Evolutionary conservation across 2,329 filamentous ascomycete genomes (phyloP).

Genomic region (Stenocarpella maydis): DNA sequence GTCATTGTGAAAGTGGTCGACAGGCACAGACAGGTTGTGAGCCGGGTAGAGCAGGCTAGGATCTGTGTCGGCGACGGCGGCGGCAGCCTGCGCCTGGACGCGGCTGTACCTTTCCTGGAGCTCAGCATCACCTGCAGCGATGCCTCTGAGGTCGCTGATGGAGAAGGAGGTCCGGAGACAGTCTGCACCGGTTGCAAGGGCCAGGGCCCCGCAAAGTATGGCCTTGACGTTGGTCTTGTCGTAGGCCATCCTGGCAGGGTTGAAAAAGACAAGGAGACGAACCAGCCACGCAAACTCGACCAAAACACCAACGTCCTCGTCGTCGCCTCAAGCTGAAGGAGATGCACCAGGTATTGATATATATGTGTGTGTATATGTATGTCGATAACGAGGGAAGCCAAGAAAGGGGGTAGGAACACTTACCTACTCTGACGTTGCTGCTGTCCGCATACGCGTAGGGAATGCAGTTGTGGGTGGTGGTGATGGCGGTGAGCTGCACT

Average conservation of each 20-base stretch:
- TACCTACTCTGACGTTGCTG: conserved; percentile 16
- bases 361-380: neutral
- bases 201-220: conserved; percentile 16
- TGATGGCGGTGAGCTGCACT: conserved; percentile 6
- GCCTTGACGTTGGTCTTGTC: conserved; percentile 2
- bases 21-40: conserved; percentile 56
- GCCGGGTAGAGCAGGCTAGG: conserved; percentile 45
- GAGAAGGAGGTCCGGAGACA: conserved; percentile 31
- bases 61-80: conserved; percentile 16
- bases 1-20: conserved; percentile 88
- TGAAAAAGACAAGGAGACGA: neutral
- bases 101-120: conserved; percentile 18
- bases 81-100: neutral
- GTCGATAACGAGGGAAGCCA: neutral
- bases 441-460: neutral
- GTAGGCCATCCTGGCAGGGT: conserved; percentile 8
- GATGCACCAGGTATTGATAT: conserved; percentile 10
- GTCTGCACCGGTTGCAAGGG: conserved; percentile 16
- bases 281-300: neutral
- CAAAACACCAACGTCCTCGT: neutral
- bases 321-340: neutral
- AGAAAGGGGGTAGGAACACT: conserved; percentile 3
- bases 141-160: conserved; percentile 22
- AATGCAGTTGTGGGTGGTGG: neutral
- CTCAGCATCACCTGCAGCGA: conserved; percentile 7